Percentiles rank a stretch among this genome's conserved stretches.
Evolutionary conservation across 192 early-diverging fungal genomes (phyloP).

Genomic region (Kickxella alabastrina): DNA sequence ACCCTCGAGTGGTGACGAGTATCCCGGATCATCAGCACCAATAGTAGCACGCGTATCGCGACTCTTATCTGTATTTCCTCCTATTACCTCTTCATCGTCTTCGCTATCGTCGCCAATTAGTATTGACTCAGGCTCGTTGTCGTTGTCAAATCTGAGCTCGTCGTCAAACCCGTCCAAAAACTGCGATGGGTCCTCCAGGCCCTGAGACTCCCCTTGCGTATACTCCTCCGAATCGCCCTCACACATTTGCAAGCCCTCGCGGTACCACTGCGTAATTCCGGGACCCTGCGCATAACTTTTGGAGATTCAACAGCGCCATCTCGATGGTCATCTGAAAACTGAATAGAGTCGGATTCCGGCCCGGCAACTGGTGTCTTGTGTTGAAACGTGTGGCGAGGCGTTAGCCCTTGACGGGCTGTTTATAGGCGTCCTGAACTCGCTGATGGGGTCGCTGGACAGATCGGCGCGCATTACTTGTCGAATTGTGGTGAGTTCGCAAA

Average conservation of each 20-base stretch:
- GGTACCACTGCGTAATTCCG: constrained; percentile 44
- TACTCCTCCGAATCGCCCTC: constrained; percentile 1
- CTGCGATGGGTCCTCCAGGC: not conserved
- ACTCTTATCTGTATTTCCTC: no score
- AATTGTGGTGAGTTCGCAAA: not conserved
- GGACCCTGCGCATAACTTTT: not conserved
- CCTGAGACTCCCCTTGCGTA: not conserved
- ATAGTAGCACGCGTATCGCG: no score
- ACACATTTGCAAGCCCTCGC: constrained; percentile 13
- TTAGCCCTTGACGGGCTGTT: constrained; percentile 2
- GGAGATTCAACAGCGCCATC: no score
- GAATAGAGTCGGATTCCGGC: no score
- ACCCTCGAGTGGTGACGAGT: constrained; percentile 48
- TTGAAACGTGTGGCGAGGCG: not conserved
- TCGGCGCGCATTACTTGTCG: constrained; percentile 5
- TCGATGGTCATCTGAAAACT: no score
- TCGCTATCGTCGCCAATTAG: not conserved
- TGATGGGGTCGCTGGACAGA: constrained; percentile 38
- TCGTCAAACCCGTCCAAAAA: not conserved
- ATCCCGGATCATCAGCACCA: no score
- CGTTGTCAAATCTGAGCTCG: not conserved
- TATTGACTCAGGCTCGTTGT: not conserved
- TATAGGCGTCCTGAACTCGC: constrained; percentile 27
- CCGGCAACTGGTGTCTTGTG: not conserved
- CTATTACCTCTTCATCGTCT: not conserved